These are phyloP conservation scores for Boletus tomentosulus DNA, from an alignment of 768 basidiomycete genomes.

Conservation along the genomic window DNA sequence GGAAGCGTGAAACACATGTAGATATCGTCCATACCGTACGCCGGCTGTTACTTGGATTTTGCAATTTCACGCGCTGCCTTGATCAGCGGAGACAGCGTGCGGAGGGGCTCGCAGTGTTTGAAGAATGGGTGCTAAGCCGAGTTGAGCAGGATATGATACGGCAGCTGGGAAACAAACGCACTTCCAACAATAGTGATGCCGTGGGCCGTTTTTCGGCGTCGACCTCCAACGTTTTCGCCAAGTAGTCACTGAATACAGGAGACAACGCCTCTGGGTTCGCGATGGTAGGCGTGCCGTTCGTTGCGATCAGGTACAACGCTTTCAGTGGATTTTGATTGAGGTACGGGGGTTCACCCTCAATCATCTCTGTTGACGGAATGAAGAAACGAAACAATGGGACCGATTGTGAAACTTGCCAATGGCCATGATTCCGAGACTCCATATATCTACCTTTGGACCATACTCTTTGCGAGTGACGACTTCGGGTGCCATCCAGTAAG, in stretches of 20 bases:
- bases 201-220: slow-evolving; percentile 92
- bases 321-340: slow-evolving; percentile 95
- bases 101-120: slow-evolving; percentile 78
- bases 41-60: slow-evolving; percentile 43
- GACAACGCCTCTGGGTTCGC: slow-evolving; percentile 82
- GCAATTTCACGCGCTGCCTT: slow-evolving; percentile 88
- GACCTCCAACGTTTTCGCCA: slow-evolving; percentile 85
- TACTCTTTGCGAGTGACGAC: slow-evolving; percentile 98
- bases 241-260: slow-evolving; percentile 81
- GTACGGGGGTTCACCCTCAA: slow-evolving; percentile 96
- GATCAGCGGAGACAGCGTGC: slow-evolving; percentile 84
- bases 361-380: slow-evolving; percentile 67
- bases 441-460: slow-evolving; percentile 97
- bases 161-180: slow-evolving; percentile 31
- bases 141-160: slow-evolving; percentile 3
- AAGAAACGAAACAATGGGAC: slow-evolving; percentile 3
- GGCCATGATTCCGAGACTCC: slow-evolving; percentile 95
- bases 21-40: slow-evolving; percentile 9
- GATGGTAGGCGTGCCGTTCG: slow-evolving; percentile 95
- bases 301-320: slow-evolving; percentile 96
- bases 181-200: slow-evolving; percentile 75
- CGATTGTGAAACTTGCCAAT: slow-evolving; percentile 55
- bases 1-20: slow-evolving; percentile 5
- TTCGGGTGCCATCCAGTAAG: slow-evolving; percentile 99
- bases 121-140: slow-evolving; percentile 76